phyloP scores from a whole-genome alignment of 2,329 filamentous ascomycete genomes.

The Pseudogymnoascus sp. region DNA sequence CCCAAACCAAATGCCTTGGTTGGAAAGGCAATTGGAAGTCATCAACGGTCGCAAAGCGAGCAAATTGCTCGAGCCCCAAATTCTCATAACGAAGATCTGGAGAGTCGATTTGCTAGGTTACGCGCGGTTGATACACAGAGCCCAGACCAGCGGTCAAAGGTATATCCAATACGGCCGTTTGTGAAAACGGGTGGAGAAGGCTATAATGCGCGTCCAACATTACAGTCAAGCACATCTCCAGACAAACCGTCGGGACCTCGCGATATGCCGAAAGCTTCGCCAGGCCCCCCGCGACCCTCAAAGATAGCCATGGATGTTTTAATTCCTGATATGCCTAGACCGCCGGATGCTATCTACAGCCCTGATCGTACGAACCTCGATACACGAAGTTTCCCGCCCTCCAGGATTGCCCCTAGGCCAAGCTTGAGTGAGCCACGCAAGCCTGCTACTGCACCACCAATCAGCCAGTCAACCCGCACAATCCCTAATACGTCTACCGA shows the following conservation, averaged over 20 bases:
- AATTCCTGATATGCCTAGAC: constrained; percentile 27
- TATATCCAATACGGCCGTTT: background rate
- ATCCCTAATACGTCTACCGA: background rate
- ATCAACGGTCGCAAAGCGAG: constrained; percentile 15
- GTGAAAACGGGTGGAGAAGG: background rate
- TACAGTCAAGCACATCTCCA: background rate
- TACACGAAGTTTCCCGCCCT: background rate
- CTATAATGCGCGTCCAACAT: background rate
- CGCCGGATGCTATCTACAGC: constrained; percentile 32
- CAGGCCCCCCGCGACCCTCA: constrained; percentile 14
- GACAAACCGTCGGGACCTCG: constrained; percentile 20
- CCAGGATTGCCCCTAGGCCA: background rate
- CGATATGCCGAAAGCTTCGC: constrained; percentile 26
- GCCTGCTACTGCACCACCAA: background rate
- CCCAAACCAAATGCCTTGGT: constrained; percentile 63
- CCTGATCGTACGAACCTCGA: constrained; percentile 21
- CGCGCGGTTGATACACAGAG: background rate
- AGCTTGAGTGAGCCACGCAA: background rate
- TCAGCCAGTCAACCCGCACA: background rate
- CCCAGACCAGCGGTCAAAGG: background rate
- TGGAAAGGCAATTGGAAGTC: constrained; percentile 48
- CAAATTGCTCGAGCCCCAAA: constrained; percentile 25
- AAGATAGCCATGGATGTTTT: constrained; percentile 21
- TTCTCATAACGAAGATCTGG: constrained; percentile 40
- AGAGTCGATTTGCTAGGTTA: constrained; percentile 51